Evolutionary conservation across 2,329 filamentous ascomycete genomes (phyloP).

Genomic region (Talaromyces marneffei): DNA sequence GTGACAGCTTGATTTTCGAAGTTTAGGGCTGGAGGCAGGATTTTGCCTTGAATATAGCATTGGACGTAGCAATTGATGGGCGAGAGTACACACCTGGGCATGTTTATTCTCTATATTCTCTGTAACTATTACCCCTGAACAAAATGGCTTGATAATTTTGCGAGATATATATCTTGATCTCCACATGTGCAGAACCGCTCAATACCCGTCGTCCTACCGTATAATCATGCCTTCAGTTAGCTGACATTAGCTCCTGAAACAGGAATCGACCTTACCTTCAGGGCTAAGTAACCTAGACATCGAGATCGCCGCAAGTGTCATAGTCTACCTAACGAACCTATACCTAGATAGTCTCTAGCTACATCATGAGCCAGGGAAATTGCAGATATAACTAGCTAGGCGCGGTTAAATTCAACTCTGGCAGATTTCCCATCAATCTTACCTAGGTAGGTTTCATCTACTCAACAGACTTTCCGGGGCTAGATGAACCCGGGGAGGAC

Average conservation of each 20-base stretch:
- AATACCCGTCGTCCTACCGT: too few species aligned
- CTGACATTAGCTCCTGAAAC: not conserved
- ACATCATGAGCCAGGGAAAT: not conserved
- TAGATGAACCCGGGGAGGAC: not conserved
- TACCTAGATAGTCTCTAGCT: not conserved
- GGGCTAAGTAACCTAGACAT: too few species aligned
- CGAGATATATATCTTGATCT: too few species aligned
- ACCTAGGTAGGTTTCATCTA: not conserved
- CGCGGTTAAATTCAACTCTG: not conserved
- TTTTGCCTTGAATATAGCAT: too few species aligned
- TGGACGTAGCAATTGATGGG: too few species aligned
- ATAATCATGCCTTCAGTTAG: not conserved
- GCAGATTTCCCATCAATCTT: not conserved
- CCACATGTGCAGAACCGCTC: too few species aligned
- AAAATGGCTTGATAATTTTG: too few species aligned
- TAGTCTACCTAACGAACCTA: not conserved
- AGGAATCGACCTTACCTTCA: not conserved
- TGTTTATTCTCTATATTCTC: too few species aligned
- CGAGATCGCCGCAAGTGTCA: not conserved
- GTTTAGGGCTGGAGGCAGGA: not conserved
- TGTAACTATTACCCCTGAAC: not conserved
- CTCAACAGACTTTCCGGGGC: not conserved
- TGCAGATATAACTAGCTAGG: not conserved
- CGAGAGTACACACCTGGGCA: too few species aligned
- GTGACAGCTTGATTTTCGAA: not conserved